These are phyloP conservation scores for Massarina eburnea DNA, from an alignment of 2,329 filamentous ascomycete species.

Conservation along the genomic window DNA sequence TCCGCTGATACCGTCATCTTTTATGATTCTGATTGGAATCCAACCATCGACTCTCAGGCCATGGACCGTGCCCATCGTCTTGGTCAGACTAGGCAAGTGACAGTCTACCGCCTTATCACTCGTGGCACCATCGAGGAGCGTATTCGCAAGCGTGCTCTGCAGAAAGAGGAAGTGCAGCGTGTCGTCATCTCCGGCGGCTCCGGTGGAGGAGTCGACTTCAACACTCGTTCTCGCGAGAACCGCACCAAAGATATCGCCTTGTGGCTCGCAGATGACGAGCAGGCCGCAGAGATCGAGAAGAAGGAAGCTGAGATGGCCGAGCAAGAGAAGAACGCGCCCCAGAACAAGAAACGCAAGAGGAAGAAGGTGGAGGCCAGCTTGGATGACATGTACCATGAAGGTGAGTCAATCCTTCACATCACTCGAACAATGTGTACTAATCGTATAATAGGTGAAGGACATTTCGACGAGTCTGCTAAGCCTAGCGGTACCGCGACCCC, in stretches of 20 bases:
- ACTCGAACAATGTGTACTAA: conserved; percentile 23
- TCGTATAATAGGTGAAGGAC: conserved; percentile 73
- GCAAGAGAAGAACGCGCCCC: conserved; percentile 56
- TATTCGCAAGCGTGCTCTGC: conserved; percentile 92
- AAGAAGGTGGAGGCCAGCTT: conserved; percentile 65
- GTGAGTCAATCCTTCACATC: conserved; percentile 60
- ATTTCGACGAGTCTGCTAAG: conserved; percentile 90
- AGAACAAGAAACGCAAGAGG: conserved; percentile 56
- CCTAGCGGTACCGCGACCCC: conserved; percentile 85
- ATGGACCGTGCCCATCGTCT: conserved; percentile 99
- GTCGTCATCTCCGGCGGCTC: conserved; percentile 91
- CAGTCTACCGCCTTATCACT: conserved; percentile 96
- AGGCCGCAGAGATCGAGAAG: conserved; percentile 89
- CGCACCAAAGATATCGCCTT: conserved; percentile 97
- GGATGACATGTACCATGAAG: conserved; percentile 99
- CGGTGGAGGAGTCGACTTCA: conserved; percentile 89
- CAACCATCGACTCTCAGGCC: conserved; percentile 96
- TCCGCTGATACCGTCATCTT: conserved; percentile 98
- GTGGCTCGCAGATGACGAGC: conserved; percentile 97
- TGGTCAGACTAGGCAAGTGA: conserved; percentile 93
- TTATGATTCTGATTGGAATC: conserved; percentile 99
- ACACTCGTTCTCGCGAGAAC: conserved; percentile 86
- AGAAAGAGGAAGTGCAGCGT: conserved; percentile 98
- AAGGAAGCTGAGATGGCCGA: conserved; percentile 84
- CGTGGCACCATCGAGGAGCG: conserved; percentile 96